phyloP scores from a whole-genome alignment of 352 stramenopile species.

The Phytophthora niederhauseri region DNA sequence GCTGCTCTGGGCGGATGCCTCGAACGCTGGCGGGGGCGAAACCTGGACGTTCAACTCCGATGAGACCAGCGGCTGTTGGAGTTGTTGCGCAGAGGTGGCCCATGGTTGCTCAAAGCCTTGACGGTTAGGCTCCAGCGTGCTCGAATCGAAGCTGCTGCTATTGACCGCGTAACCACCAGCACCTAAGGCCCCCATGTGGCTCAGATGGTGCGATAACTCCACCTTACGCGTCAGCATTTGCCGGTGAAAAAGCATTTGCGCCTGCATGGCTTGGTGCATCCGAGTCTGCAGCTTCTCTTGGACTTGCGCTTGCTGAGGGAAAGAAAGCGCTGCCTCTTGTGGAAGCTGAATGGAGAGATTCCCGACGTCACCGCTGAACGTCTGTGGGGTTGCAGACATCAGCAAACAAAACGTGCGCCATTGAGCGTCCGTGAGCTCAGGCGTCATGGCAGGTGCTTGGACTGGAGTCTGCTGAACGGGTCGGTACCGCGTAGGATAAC shows the following conservation, averaged over 20 bases:
- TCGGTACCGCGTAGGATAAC: constrained; percentile 17
- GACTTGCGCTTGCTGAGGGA: not conserved
- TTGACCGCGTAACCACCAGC: not conserved
- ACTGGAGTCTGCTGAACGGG: not conserved
- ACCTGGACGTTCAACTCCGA: not conserved
- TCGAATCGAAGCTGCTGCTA: constrained; percentile 5
- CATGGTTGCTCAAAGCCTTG: constrained; percentile 4
- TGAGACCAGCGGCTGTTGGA: not conserved
- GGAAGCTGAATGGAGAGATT: constrained; percentile 18
- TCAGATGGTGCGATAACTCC: constrained; percentile 53
- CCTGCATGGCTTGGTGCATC: constrained; percentile 82
- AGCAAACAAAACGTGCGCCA: constrained; percentile 68
- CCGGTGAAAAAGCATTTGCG: constrained; percentile 81
- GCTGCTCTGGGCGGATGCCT: not conserved
- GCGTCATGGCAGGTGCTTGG: not conserved
- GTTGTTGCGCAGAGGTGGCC: constrained; percentile 14
- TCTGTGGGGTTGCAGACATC: constrained; percentile 51
- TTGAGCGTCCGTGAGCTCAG: constrained; percentile 58
- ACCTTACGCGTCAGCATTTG: constrained; percentile 87
- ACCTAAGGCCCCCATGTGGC: not conserved
- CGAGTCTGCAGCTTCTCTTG: constrained; percentile 60
- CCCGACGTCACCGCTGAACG: constrained; percentile 1
- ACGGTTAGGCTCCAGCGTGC: not conserved
- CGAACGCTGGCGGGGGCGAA: not conserved
- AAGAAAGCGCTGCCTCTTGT: not conserved